These are phyloP conservation scores for Plasmodium ovale DNA, from an alignment of 169 alveolate genomes.

Conservation along the genomic window DNA sequence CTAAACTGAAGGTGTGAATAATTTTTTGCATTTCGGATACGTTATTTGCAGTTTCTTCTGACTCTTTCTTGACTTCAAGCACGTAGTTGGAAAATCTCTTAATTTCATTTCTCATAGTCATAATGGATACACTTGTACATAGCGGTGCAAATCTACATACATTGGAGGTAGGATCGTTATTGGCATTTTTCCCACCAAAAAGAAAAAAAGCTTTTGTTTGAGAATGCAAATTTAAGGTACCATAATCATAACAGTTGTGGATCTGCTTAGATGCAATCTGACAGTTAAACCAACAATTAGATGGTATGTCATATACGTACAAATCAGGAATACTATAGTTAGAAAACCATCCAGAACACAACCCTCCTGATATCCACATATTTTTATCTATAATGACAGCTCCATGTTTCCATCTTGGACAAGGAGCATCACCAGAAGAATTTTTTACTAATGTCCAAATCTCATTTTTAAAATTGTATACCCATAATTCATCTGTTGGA, in stretches of 20 bases:
- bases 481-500: slow-evolving; percentile 77
- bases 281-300: slow-evolving; percentile 77
- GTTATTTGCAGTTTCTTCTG: slow-evolving; percentile 73
- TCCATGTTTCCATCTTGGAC: slow-evolving; percentile 77
- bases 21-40: slow-evolving; percentile 72
- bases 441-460: slow-evolving; percentile 62
- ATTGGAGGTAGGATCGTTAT: slow-evolving; percentile 68
- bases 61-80: slow-evolving; percentile 43
- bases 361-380: slow-evolving; percentile 77
- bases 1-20: slow-evolving; percentile 52
- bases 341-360: slow-evolving; percentile 76
- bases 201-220: slow-evolving; percentile 73
- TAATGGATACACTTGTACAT: slow-evolving; percentile 74
- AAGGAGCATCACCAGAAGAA: slow-evolving; percentile 66
- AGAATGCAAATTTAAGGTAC: slow-evolving; percentile 72
- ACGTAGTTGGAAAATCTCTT: slow-evolving; percentile 36
- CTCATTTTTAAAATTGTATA: slow-evolving; percentile 64
- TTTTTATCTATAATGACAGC: slow-evolving; percentile 75
- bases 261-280: slow-evolving; percentile 69
- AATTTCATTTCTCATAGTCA: slow-evolving; percentile 63
- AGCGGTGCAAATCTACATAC: slow-evolving; percentile 77
- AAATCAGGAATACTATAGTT: slow-evolving; percentile 71
- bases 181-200: slow-evolving; percentile 72
- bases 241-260: slow-evolving; percentile 73
- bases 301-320: slow-evolving; percentile 74